A percentile compares a stretch with the other conserved stretches of the same genome.
These are phyloP conservation scores for Solanum infundibuliforme DNA, from an alignment of 257 asterid genomes.

Conservation along the genomic window DNA sequence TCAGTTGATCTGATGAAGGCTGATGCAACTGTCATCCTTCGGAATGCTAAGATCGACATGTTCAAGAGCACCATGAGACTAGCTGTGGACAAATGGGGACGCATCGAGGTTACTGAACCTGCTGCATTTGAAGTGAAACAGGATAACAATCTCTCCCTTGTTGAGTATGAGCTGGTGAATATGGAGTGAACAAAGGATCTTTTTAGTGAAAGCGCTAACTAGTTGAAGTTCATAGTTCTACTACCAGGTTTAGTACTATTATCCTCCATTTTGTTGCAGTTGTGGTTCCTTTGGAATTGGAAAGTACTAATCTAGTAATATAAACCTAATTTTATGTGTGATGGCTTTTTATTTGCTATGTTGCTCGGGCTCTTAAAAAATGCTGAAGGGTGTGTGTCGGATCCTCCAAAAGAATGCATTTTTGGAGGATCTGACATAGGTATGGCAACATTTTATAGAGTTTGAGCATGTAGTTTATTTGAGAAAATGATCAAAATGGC, in stretches of 20 bases:
- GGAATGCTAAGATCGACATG: slow-evolving; percentile 67
- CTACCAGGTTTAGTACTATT: background rate
- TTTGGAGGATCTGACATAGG: background rate
- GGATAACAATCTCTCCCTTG: slow-evolving; percentile 52
- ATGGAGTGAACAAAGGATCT: slow-evolving; percentile 2
- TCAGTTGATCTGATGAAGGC: slow-evolving; percentile 61
- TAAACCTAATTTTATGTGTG: background rate
- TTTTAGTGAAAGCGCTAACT: background rate
- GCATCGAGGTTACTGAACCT: slow-evolving; percentile 42
- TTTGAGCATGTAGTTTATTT: background rate
- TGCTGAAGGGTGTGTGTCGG: background rate
- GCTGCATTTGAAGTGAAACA: slow-evolving; percentile 43
- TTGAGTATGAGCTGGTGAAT: slow-evolving; percentile 63
- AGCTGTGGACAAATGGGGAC: slow-evolving; percentile 73
- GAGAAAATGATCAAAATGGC: background rate
- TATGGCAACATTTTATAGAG: background rate
- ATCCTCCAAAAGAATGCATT: background rate
- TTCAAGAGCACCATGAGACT: slow-evolving; percentile 68
- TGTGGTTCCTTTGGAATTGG: background rate
- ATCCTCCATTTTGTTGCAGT: background rate
- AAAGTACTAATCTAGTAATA: background rate
- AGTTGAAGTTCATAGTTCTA: background rate
- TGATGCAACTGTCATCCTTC: slow-evolving; percentile 36
- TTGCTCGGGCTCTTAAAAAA: background rate
- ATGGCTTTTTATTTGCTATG: background rate